These are phyloP conservation scores for Fusarium sulawesiense DNA, from an alignment of 2,329 filamentous ascomycete genomes.

Conservation along the genomic window DNA sequence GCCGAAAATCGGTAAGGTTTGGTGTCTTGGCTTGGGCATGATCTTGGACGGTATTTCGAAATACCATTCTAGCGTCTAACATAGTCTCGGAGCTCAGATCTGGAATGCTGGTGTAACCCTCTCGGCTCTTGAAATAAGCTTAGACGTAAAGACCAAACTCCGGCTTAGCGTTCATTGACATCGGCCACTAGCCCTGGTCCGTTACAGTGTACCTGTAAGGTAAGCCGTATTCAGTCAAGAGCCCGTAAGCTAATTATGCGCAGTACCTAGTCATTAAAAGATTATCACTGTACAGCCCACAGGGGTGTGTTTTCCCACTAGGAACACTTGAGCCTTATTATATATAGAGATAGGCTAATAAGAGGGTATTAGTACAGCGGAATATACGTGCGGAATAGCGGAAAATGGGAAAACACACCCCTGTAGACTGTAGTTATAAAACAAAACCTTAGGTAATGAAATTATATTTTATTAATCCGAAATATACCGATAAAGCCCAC, in stretches of 20 bases:
- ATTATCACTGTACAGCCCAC: not conserved
- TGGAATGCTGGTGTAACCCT: not conserved
- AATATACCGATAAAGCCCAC: accelerated
- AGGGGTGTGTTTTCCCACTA: too few relatives aligned
- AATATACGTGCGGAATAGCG: too few relatives aligned
- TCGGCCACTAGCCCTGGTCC: not conserved
- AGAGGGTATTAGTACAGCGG: too few relatives aligned
- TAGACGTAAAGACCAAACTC: not conserved
- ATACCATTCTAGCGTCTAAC: not conserved
- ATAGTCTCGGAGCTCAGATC: not conserved
- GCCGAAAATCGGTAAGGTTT: not conserved
- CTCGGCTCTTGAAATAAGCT: not conserved
- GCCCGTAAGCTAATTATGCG: not conserved
- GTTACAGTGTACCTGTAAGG: not conserved
- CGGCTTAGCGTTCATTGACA: not conserved
- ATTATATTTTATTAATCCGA: not conserved
- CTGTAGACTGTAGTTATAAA: not conserved
- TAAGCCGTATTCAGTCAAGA: not conserved
- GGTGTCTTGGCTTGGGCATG: not conserved
- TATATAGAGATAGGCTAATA: too few relatives aligned
- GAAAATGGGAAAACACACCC: too few relatives aligned
- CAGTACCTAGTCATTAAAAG: not conserved
- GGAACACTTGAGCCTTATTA: too few relatives aligned
- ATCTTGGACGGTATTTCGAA: not conserved
- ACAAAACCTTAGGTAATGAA: not conserved